phyloP scores from a whole-genome alignment of 2,329 filamentous ascomycete species.

The Fusarium udum region DNA sequence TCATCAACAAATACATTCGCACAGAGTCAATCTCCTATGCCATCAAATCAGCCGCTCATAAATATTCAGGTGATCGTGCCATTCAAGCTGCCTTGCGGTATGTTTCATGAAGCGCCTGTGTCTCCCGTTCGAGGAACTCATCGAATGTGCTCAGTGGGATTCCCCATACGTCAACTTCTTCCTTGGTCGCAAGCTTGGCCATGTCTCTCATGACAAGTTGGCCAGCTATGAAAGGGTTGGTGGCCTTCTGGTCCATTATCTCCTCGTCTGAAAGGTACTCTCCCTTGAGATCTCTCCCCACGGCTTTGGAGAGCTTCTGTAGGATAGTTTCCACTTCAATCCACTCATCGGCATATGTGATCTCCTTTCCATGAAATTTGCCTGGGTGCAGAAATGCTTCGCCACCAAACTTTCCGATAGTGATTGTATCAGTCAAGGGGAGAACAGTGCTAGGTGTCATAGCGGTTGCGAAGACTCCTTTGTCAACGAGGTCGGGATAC shows the following conservation, averaged over 20 bases:
- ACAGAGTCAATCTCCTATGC: neutral
- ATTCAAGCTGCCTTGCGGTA: constrained; percentile 29
- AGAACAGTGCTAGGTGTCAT: constrained; percentile 49
- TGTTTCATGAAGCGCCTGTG: constrained; percentile 44
- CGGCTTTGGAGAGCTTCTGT: constrained; percentile 47
- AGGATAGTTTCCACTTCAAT: constrained; percentile 50
- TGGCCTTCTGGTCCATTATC: constrained; percentile 45
- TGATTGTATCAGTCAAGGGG: constrained; percentile 56
- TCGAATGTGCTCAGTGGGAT: constrained; percentile 55
- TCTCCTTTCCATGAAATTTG: constrained; percentile 52
- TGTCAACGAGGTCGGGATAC: constrained; percentile 52
- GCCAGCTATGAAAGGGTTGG: constrained; percentile 51
- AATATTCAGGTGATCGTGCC: too few species aligned
- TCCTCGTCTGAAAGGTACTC: constrained; percentile 55
- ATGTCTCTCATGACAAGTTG: constrained; percentile 51
- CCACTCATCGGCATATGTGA: constrained; percentile 55
- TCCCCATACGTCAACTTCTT: constrained; percentile 49
- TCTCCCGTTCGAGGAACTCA: constrained; percentile 55
- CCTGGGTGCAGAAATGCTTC: constrained; percentile 54
- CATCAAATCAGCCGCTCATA: neutral
- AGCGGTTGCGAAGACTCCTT: constrained; percentile 51
- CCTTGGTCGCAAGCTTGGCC: constrained; percentile 49
- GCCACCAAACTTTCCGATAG: constrained; percentile 57
- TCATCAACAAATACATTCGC: neutral
- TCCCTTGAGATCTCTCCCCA: constrained; percentile 49